phyloP scores from a whole-genome alignment of 1,139 yeast genomes.

The Hyphopichia wangnamkhiaoensis region DNA sequence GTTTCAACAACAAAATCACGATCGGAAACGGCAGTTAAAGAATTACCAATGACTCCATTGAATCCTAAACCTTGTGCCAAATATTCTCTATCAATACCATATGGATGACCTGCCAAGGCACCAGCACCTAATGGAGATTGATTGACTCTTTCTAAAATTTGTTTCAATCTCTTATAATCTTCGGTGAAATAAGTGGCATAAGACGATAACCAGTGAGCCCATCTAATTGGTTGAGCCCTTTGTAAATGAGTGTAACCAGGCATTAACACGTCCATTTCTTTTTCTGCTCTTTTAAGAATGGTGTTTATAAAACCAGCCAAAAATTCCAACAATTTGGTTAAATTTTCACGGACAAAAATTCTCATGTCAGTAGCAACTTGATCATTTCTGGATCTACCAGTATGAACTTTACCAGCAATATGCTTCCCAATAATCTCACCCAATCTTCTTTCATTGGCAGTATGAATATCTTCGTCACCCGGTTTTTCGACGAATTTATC shows the following conservation, averaged over 20 bases:
- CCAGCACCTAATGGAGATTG: constrained; percentile 94
- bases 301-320: constrained; percentile 65
- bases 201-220: constrained; percentile 96
- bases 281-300: constrained; percentile 71
- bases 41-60: constrained; percentile 86
- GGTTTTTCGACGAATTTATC: constrained; percentile 76
- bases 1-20: constrained; percentile 97
- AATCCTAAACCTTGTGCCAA: constrained; percentile 80
- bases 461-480: constrained; percentile 97
- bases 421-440: constrained; percentile 94
- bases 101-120: constrained; percentile 98
- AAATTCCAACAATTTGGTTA: constrained; percentile 58
- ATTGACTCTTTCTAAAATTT: constrained; percentile 80
- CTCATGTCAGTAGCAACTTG: constrained; percentile 99
- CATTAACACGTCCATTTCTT: constrained; percentile 89
- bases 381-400: constrained; percentile 97
- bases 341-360: constrained; percentile 80
- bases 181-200: constrained; percentile 93
- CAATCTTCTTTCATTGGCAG: constrained; percentile 96
- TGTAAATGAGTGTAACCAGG: constrained; percentile 99
- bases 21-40: constrained; percentile 92
- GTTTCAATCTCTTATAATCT: constrained; percentile 81
- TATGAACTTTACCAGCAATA: constrained; percentile 96
- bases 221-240: constrained; percentile 98
- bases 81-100: constrained; percentile 92